Percentiles rank a stretch among this genome's conserved stretches.
phyloP scores from a whole-genome alignment of 2,329 filamentous ascomycete species.

The Hymenoscyphus fructigenus region DNA sequence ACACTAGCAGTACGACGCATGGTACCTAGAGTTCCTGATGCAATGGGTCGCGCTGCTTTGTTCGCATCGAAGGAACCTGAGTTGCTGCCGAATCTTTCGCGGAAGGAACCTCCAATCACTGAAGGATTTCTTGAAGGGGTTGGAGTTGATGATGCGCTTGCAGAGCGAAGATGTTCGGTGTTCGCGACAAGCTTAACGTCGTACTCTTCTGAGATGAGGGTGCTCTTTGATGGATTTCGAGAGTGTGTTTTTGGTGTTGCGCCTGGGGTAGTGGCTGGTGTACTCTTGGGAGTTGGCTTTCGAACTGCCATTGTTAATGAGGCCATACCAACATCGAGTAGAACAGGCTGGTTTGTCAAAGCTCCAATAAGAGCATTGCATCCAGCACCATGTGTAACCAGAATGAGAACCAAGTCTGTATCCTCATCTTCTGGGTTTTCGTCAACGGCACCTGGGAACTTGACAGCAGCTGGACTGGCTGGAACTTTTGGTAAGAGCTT shows the following conservation, averaged over 20 bases:
- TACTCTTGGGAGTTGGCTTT: constrained; percentile 40
- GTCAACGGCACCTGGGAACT: constrained; percentile 39
- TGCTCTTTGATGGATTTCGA: constrained; percentile 35
- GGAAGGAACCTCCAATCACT: constrained; percentile 28
- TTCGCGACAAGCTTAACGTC: constrained; percentile 74
- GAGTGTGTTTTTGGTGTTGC: constrained; percentile 42
- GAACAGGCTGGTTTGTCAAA: constrained; percentile 84
- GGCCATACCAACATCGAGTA: constrained; percentile 86
- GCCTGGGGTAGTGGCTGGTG: constrained; percentile 23
- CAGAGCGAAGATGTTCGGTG: constrained; percentile 65
- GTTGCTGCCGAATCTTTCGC: constrained; percentile 32
- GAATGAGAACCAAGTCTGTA: constrained; percentile 74
- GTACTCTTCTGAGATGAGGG: constrained; percentile 61
- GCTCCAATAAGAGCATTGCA: constrained; percentile 95
- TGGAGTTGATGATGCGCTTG: constrained; percentile 39
- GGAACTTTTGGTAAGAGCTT: constrained; percentile 51
- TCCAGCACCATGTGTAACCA: constrained; percentile 93
- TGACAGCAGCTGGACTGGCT: constrained; percentile 38
- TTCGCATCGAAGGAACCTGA: constrained; percentile 39
- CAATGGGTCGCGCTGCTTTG: constrained; percentile 18
- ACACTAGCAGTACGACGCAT: constrained; percentile 36
- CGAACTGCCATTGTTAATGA: constrained; percentile 86
- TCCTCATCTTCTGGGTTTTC: constrained; percentile 55
- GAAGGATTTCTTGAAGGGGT: constrained; percentile 40
- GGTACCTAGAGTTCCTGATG: constrained; percentile 32